phyloP scores from a whole-genome alignment of 176 grass and related monocot species.

The Ananas comosus region DNA sequence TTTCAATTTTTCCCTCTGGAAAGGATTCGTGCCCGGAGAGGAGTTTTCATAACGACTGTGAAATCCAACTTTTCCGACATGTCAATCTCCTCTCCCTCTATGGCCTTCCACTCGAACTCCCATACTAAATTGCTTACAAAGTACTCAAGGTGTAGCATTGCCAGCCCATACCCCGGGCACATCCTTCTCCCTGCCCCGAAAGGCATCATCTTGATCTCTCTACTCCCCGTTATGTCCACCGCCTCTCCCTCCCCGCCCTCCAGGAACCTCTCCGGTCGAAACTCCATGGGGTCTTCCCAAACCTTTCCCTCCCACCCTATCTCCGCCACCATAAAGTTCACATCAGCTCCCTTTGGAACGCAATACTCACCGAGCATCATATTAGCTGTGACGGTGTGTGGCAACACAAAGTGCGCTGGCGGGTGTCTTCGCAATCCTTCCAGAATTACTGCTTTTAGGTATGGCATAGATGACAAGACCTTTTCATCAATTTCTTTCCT shows the following conservation, averaged over 20 bases:
- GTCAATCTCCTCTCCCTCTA: constrained; percentile 26
- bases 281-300: constrained; percentile 44
- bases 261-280: constrained; percentile 53
- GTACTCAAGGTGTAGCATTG: constrained; percentile 39
- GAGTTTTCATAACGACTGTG: constrained; percentile 28
- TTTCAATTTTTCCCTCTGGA: neutral
- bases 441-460: constrained; percentile 51
- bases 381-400: constrained; percentile 28
- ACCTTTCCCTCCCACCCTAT: constrained; percentile 27
- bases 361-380: constrained; percentile 22
- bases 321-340: constrained; percentile 38
- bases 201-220: constrained; percentile 72
- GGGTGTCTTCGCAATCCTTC: constrained; percentile 54
- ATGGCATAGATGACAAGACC: constrained; percentile 28
- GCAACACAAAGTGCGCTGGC: constrained; percentile 42
- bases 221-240: constrained; percentile 40
- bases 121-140: constrained; percentile 42
- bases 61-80: constrained; percentile 26
- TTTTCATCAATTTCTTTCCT: constrained; percentile 4
- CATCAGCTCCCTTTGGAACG: constrained; percentile 34
- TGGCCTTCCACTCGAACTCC: constrained; percentile 30
- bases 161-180: constrained; percentile 39
- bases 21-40: constrained; percentile 22
- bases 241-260: constrained; percentile 29
- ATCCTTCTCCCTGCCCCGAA: constrained; percentile 59